Base-by-base conservation (phyloP, 148 eudicot species). In the Hydrangea macrophylla region DNA sequence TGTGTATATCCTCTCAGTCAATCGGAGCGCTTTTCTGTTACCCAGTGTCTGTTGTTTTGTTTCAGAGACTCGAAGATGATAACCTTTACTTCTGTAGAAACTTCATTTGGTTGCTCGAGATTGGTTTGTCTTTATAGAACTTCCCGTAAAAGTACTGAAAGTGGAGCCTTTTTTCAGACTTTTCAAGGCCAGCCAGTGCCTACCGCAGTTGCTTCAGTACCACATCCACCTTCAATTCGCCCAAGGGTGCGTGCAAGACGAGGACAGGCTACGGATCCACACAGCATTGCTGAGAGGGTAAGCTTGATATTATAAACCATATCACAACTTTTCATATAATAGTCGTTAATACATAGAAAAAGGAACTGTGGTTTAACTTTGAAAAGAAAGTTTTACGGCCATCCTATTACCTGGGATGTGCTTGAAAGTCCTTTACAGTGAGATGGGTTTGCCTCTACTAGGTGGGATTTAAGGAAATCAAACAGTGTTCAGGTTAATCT, bases 221-320 rank as follows among this genome's bases (percentile, higher is more conserved):
- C 90, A 51, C 86, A 85, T 76, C 94, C 81, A 72, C 88, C 90
- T 54, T 68, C 83, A 7, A 77, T 78, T 74, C 83, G 88, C 40
- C 90, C 90, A 3, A 83, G 90, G 64, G 86, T 84, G 54, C 76
- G 90, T 73, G 90, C 88, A 27, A 71, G 90, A 69, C 88, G 90
- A 73, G 90, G 90, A 58, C 90, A 86, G 81, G 90, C 90, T 56
- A 86, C 90, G 44, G 90, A 86, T 76, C 90, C 90, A 40, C 90
- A 86, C 62, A 86, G 90, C 72, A 86, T 86, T 73, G 90, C 90
- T 54, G 90, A 86, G 75, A 81, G 90, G 82, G 90, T 86, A 82
- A 75, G 83, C 11, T 56, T 59, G 25, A 58, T 27, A 66, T 18
- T 55, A 55, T 55, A 33, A 32, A 28, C 27, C 26, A 62, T 3